phyloP scores from a whole-genome alignment of 2,329 filamentous ascomycete species.

The Gnomoniopsis smithogilvyi region DNA sequence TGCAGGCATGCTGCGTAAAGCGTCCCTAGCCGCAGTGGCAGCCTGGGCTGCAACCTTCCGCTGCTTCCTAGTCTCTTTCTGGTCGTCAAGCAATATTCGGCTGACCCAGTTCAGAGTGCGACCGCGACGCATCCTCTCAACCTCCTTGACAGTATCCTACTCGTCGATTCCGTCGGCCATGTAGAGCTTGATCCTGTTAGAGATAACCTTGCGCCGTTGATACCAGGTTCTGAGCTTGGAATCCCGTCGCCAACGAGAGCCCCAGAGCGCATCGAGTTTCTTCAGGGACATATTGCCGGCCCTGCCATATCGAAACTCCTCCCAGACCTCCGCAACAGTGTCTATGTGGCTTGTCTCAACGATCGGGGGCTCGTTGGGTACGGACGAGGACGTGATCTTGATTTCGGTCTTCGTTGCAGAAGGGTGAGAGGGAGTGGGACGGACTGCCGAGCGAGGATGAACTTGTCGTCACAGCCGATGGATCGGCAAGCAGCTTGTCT shows the following conservation, averaged over 20 bases:
- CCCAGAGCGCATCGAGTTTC: conserved; percentile 31
- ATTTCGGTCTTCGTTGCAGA: conserved; percentile 5
- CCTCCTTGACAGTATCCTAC: conserved; percentile 31
- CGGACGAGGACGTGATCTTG: conserved; percentile 6
- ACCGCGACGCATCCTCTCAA: conserved; percentile 33
- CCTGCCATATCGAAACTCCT: conserved; percentile 33
- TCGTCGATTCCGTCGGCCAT: conserved; percentile 33
- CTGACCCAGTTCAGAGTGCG: conserved; percentile 36
- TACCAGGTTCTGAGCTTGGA: conserved; percentile 35
- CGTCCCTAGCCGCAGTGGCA: conserved; percentile 17
- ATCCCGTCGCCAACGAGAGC: conserved; percentile 35
- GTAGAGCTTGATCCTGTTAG: conserved; percentile 36
- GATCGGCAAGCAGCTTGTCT: neutral
- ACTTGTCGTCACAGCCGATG: neutral
- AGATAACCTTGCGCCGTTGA: conserved; percentile 35
- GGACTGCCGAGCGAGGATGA: neutral
- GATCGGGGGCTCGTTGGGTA: conserved; percentile 27
- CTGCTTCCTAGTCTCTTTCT: conserved; percentile 27
- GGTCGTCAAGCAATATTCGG: conserved; percentile 32
- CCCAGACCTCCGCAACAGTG: conserved; percentile 35
- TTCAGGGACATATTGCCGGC: conserved; percentile 34
- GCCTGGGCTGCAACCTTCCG: conserved; percentile 19
- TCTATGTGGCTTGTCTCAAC: conserved; percentile 32
- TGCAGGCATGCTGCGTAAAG: conserved; percentile 2
- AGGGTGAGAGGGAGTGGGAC: neutral